Evolutionary conservation across 2,329 filamentous ascomycete species (phyloP), one percentile per base, ranked within the genome.

Genomic region (Lecanicillium sp.): DNA sequence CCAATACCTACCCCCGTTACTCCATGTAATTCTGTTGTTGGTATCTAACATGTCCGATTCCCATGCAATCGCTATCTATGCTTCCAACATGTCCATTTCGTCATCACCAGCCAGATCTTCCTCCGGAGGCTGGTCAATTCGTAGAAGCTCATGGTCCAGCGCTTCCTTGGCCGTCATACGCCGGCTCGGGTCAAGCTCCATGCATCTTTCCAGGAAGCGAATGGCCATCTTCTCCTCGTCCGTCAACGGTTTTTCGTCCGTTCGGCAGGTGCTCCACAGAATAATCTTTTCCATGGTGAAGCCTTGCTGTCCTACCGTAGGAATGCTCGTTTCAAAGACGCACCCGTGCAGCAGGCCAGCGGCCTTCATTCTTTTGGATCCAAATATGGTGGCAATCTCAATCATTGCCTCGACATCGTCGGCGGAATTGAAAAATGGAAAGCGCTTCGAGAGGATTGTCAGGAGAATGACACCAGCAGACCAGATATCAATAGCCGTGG

Each of bases 351-450:
- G 73, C 15, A 89, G 72, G 1, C 88, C 89, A 3, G 86, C 87
- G 27, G 79, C 73, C 61, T 85, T 87, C 91, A 98, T 97, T 50
- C 84, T 82, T 61, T 79, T 83, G 35, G 77, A 77, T 42, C 93
- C 93, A 63, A 97, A 96, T 52, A 98, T 95, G 50, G 89, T 95
- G 29, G 90, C 87, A 56, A 98, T 94, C 67, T 98, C 93, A 56
- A 98, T 91, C 78, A 96, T 86, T 44, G 93, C 93, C 62, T 98
- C 93, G 40, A 98, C 86, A 59, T 98, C 93, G 64, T 98, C 93
- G n/a, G 90, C 86, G 38, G 88, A 95, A 68, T 98, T 96, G 75
- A 98, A 98, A 68, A 98, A 98, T 1, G 93, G 93, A 59, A 98
- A 98, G 4, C 93, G 83, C 49, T 86, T 86, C 33, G 87, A 91